These are phyloP conservation scores for Chalaropsis ovoidea DNA, from an alignment of 2,329 filamentous ascomycete genomes.

Conservation along the genomic window DNA sequence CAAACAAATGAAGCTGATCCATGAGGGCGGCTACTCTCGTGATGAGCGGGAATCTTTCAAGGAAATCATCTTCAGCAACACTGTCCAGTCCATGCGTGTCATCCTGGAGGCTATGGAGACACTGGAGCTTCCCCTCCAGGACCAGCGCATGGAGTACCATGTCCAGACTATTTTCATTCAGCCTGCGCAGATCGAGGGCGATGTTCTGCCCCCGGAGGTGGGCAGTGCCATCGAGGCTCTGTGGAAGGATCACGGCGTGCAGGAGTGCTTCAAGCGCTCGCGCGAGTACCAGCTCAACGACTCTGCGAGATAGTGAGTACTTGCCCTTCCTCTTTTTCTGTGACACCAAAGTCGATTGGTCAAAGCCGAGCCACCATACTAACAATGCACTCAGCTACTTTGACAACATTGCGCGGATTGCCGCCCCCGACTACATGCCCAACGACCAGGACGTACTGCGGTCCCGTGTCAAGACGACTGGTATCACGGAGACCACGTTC, in stretches of 20 bases:
- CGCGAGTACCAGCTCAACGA: conserved; percentile 95
- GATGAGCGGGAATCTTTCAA: conserved; percentile 66
- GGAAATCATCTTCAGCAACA: conserved; percentile 62
- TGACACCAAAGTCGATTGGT: too few relatives aligned
- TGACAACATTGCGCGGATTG: conserved; percentile 85
- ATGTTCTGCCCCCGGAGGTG: conserved; percentile 87
- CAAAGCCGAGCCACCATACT: too few relatives aligned
- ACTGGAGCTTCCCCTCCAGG: conserved; percentile 70
- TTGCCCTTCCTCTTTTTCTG: conserved; percentile 15
- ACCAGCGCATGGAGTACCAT: conserved; percentile 89
- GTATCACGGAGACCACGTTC: conserved; percentile 94
- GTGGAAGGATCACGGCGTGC: conserved; percentile 87
- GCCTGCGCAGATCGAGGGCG: conserved; percentile 89
- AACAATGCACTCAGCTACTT: conserved; percentile 62
- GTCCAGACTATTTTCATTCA: conserved; percentile 99
- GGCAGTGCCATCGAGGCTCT: conserved; percentile 84
- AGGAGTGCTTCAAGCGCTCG: conserved; percentile 90
- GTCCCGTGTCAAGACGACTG: conserved; percentile 94
- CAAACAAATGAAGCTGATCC: conserved; percentile 99
- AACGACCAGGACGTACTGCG: conserved; percentile 91
- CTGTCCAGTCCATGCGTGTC: conserved; percentile 58
- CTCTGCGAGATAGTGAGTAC: conserved; percentile 81
- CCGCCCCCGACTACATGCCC: conserved; percentile 82
- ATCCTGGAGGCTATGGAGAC: conserved; percentile 61
- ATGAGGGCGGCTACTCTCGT: conserved; percentile 96